These are phyloP conservation scores for Ulmus americana DNA, from an alignment of 331 rosid genomes.

Conservation along the genomic window DNA sequence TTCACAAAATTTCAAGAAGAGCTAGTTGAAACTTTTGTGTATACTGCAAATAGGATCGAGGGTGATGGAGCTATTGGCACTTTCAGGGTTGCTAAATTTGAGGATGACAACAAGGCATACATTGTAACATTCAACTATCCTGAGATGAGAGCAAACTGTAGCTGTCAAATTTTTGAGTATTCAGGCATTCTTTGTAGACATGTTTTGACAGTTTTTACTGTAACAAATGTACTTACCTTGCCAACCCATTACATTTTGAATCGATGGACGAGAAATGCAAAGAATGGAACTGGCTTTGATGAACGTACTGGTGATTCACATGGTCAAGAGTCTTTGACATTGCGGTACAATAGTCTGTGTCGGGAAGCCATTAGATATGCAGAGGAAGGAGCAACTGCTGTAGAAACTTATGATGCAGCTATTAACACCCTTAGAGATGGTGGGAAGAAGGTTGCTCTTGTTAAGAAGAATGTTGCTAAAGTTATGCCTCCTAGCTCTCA, in stretches of 20 bases:
- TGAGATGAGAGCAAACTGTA: conserved; percentile 78
- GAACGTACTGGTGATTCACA: conserved; percentile 53
- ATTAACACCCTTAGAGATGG: conserved; percentile 65
- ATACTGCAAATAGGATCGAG: conserved; percentile 85
- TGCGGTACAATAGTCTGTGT: conserved; percentile 63
- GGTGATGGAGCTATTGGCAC: conserved; percentile 76
- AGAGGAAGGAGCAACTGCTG: conserved; percentile 75
- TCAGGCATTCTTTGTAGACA: conserved; percentile 94
- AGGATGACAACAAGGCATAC: conserved; percentile 75
- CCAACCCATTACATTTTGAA: conserved; percentile 81
- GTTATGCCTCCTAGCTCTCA: conserved; percentile 55
- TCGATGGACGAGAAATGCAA: conserved; percentile 94
- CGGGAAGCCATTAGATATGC: conserved; percentile 79
- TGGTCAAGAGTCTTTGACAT: conserved; percentile 56
- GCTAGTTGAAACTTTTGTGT: conserved; percentile 88
- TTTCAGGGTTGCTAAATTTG: conserved; percentile 86
- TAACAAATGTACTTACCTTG: conserved; percentile 76
- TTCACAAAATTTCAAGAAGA: conserved; percentile 86
- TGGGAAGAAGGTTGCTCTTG: conserved; percentile 57
- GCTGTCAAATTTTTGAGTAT: conserved; percentile 91
- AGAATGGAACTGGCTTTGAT: conserved; percentile 46
- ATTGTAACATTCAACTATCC: conserved; percentile 57
- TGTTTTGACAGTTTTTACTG: conserved; percentile 79
- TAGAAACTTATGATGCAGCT: conserved; percentile 72
- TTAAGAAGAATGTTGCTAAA: conserved; percentile 64